Base-by-base conservation (phyloP, 495 filamentous ascomycete species). In the Annulohypoxylon moriforme region DNA sequence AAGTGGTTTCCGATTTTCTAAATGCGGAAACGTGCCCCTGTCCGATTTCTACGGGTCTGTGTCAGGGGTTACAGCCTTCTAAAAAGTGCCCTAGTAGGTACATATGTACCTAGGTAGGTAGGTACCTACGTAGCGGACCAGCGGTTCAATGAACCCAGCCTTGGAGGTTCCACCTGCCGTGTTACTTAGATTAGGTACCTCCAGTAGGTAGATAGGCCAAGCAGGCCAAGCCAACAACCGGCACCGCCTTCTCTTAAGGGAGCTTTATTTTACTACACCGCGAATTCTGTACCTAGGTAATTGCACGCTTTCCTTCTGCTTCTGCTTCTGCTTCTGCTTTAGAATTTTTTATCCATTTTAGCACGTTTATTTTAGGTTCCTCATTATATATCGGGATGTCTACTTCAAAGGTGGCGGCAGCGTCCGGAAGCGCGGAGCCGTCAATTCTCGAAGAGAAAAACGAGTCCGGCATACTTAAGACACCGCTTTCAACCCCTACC, bases 401-500 rank as follows among this genome's bases (percentile, higher is more conserved):
- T 16, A 71, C 74, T 16, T 67, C 67, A 18, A 72, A 56, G n/a
- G 47, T 68, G 18, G 52, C 73, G 33, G 44, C 34, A 49, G 60
- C 65, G 22, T 50, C 53, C 20, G 60, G 27, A 25, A 61, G 64
- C 24, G 59, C 66, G 0, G 67, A 73, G 59, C 67, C 72, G 59
- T 75, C 77, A 61, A 67, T 80, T 75, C 74, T 80, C 69, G 59
- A 82, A 76, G 69, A 83, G 82, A 77, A 88, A 79, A 68, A 74
- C 38, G 42, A 73, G 11, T 22, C 68, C 5, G 80, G 79, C 0
- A 75, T 88, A 31, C 82, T 91, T 59, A 91, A 89, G 78, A 89
- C 89, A 38, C 96, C 94, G 44, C 90, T 98, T 71, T 68, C 83
- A 24, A 75, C 83, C 14, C 93, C 93, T 1, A 79, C 88, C 4